Conservation (phyloP, 2,329 filamentous ascomycete genomes). For the Aspergillus ibericus region DNA sequence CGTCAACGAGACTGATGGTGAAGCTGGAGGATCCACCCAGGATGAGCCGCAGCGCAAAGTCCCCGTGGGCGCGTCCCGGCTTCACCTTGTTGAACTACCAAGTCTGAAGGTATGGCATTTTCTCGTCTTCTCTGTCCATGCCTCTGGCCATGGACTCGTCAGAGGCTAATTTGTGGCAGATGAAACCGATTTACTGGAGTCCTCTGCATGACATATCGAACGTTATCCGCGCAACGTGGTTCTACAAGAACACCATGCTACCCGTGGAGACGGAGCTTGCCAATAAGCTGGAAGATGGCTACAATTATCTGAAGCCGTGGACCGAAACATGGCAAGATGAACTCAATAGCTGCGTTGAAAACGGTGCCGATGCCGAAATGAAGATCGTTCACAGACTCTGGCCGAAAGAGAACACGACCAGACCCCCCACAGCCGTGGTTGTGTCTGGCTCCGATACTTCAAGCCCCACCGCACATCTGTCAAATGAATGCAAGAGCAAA, state of each 20-base stretch:
- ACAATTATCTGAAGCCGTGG: slow-evolving; percentile 81
- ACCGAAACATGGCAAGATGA: slow-evolving; percentile 92
- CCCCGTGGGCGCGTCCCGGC: slow-evolving; percentile 81
- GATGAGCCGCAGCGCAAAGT: slow-evolving; percentile 56
- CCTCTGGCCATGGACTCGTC: background rate
- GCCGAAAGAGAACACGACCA: slow-evolving; percentile 58
- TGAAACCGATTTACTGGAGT: slow-evolving; percentile 98
- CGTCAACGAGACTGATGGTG: slow-evolving; percentile 13
- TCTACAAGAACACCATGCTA: slow-evolving; percentile 92
- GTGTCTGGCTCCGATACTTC: slow-evolving; percentile 38
- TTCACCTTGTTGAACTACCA: slow-evolving; percentile 85
- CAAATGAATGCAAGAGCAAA: slow-evolving; percentile 8
- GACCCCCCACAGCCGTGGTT: slow-evolving; percentile 37
- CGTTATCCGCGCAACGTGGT: slow-evolving; percentile 89
- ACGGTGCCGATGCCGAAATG: slow-evolving; percentile 85
- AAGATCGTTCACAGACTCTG: slow-evolving; percentile 84
- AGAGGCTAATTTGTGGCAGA: slow-evolving; percentile 49
- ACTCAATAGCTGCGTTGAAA: slow-evolving; percentile 82
- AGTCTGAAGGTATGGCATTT: slow-evolving; percentile 52
- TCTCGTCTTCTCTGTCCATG: background rate
- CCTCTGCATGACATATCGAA: slow-evolving; percentile 84
- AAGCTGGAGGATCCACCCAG: slow-evolving; percentile 26
- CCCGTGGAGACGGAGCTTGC: slow-evolving; percentile 82
- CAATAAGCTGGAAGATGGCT: slow-evolving; percentile 90
- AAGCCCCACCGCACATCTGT: slow-evolving; percentile 22